Base-by-base conservation (phyloP, 257 asterid species). In the Nicotiana knightiana region DNA sequence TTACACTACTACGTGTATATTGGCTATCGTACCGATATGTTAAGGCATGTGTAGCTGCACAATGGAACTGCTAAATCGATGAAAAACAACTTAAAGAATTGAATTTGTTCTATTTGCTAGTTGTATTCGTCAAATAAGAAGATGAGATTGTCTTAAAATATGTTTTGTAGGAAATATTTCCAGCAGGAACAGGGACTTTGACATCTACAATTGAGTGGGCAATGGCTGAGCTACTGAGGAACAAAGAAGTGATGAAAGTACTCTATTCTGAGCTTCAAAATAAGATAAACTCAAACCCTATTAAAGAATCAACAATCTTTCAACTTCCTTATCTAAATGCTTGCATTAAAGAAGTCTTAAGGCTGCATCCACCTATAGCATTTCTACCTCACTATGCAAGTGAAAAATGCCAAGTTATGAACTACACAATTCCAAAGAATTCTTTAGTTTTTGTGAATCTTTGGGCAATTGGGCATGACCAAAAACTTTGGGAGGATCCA, bases 291-390 rank as follows among this genome's bases (percentile, higher is more conserved):
- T 75, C 26, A 76, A 80, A 77, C 84, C 54, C 48, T 30, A 68
- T 12, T 18, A 67, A 37, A 16, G 81, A 83, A 68, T 83, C 77
- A n/a, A 26, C 18, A 9, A 3, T 86, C 21, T n/a, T 71, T 21
- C 43, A 84, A 1, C 55, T 85, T 2, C 78, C 86, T 13, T 90
- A 88, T 64, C 88, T 88, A 10, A 79, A 85, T 46, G 90, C 93
- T 4, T 85, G 89, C 57, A 51, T 88, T 12, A 85, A 85, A 76
- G 93, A 90, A 81, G 83, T 89, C 16, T 81, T 85, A 18, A 55
- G 90, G 87, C 55, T 88, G 78, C 93, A 90, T 83, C 91, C 90
- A 24, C 91, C 90, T 6, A 87, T 88, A 3, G 89, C 91, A 15
- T 33, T 88, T 5, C 16, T 86, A 73, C 66, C 88, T 61, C 89